These are phyloP conservation scores for Paraconiothyrium brasiliense DNA, from an alignment of 2,329 filamentous ascomycete genomes.

Conservation along the genomic window DNA sequence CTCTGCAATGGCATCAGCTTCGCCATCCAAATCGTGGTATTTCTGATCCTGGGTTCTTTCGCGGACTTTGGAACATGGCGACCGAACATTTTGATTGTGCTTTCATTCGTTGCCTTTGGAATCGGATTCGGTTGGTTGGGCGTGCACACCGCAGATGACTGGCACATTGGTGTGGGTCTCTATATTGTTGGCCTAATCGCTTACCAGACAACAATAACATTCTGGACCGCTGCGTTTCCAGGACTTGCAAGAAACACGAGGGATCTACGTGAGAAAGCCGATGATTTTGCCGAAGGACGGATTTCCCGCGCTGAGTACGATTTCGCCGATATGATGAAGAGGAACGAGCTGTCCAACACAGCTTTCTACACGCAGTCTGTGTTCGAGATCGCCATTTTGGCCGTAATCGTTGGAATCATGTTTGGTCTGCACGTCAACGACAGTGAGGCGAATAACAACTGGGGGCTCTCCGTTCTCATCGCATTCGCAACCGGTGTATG, in stretches of 20 bases:
- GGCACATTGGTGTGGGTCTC: conserved; percentile 68
- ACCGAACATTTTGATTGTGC: conserved; percentile 69
- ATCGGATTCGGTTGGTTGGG: conserved; percentile 75
- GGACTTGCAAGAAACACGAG: conserved; percentile 64
- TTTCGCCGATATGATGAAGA: conserved; percentile 16
- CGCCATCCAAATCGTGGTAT: conserved; percentile 69
- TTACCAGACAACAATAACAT: conserved; percentile 73
- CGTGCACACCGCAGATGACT: conserved; percentile 67
- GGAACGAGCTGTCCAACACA: conserved; percentile 27
- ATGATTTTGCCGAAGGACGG: conserved; percentile 54
- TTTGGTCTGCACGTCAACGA: conserved; percentile 68
- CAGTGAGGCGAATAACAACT: conserved; percentile 69
- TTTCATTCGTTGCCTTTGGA: conserved; percentile 69
- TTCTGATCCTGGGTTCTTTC: conserved; percentile 62
- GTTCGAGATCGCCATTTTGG: conserved; percentile 64
- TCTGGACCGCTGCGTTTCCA: conserved; percentile 68
- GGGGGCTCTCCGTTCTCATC: conserved; percentile 71
- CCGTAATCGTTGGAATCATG: conserved; percentile 10
- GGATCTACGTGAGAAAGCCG: conserved; percentile 62
- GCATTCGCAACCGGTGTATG: conserved; percentile 72
- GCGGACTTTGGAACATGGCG: conserved; percentile 73
- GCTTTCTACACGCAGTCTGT: conserved; percentile 29
- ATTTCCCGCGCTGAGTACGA: conserved; percentile 70
- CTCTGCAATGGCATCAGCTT: conserved; percentile 53
- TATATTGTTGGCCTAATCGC: conserved; percentile 71